phyloP scores from a whole-genome alignment of 2,329 filamentous ascomycete species.

The Podosphaera xanthii region DNA sequence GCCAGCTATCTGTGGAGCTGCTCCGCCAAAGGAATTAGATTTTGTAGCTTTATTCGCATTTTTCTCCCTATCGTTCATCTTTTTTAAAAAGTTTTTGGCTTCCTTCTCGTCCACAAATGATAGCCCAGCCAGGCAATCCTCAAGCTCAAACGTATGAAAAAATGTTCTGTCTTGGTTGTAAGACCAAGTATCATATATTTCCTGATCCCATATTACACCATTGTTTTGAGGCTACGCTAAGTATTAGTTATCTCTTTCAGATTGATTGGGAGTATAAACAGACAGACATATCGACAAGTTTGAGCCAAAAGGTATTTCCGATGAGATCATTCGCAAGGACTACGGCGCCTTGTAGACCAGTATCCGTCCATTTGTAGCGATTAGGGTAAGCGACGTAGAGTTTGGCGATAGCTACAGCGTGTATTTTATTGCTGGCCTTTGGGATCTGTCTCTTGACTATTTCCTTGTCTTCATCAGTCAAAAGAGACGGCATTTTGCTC shows the following conservation, averaged over 20 bases:
- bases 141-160: slow-evolving; percentile 92
- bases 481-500: slow-evolving; percentile 23
- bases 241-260: slow-evolving; percentile 5
- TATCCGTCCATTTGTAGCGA: slow-evolving; percentile 73
- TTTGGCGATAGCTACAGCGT: slow-evolving; percentile 77
- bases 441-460: slow-evolving; percentile 87
- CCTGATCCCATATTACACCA: slow-evolving; percentile 90
- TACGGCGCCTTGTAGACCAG: slow-evolving; percentile 73
- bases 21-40: slow-evolving; percentile 47
- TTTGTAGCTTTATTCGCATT: slow-evolving; percentile 75
- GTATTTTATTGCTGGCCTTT: slow-evolving; percentile 91
- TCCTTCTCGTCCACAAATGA: slow-evolving; percentile 96
- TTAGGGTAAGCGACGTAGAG: slow-evolving; percentile 86
- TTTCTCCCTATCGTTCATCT: slow-evolving; percentile 90
- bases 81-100: slow-evolving; percentile 89
- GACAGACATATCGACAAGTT: slow-evolving; percentile 91
- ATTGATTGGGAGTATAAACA: slow-evolving; percentile 16
- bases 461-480: slow-evolving; percentile 86
- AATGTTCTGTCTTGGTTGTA: slow-evolving; percentile 97
- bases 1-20: slow-evolving; percentile 18
- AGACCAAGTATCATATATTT: slow-evolving; percentile 82
- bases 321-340: slow-evolving; percentile 87
- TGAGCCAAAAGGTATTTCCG: slow-evolving; percentile 90
- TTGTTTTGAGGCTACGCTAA: slow-evolving; percentile 40
- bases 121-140: slow-evolving; percentile 71